phyloP scores from a whole-genome alignment of 805 yeast genomes.

The Tetrapisispora fleetii region DNA sequence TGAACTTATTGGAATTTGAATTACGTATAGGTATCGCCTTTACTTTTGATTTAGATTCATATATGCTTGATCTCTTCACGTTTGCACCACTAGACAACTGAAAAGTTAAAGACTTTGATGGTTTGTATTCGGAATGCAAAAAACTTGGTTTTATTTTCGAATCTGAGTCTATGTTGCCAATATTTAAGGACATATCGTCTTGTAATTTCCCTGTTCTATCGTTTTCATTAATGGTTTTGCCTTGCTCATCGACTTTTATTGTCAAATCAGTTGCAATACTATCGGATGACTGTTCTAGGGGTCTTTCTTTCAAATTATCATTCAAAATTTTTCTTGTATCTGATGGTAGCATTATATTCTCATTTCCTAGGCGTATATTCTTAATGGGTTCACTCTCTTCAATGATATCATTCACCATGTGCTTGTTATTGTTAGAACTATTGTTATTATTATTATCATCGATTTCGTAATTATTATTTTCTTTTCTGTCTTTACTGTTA shows the following conservation, averaged over 20 bases:
- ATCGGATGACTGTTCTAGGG: neutral
- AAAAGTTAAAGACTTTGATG: conserved; percentile 12
- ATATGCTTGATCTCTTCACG: conserved; percentile 26
- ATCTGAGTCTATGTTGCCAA: neutral
- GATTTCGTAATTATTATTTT: neutral
- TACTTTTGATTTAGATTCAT: conserved; percentile 27
- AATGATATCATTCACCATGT: neutral
- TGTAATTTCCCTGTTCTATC: neutral
- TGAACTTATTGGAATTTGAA: conserved; percentile 8
- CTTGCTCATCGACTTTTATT: neutral
- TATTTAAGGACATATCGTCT: neutral
- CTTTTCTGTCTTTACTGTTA: neutral
- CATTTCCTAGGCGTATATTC: neutral
- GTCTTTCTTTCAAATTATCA: neutral
- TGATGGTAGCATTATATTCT: neutral
- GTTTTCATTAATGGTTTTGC: neutral
- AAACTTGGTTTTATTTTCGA: neutral
- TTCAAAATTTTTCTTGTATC: neutral
- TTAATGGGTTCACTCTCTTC: neutral
- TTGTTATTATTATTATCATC: neutral
- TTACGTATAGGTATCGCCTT: conserved; percentile 27
- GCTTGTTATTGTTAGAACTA: too few species aligned
- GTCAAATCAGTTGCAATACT: neutral
- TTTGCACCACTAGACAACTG: conserved; percentile 19
- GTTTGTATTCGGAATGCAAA: neutral